Evolutionary conservation across 176 grass and related monocot species (phyloP).

Genomic region (Rhynchospora tenuis): DNA sequence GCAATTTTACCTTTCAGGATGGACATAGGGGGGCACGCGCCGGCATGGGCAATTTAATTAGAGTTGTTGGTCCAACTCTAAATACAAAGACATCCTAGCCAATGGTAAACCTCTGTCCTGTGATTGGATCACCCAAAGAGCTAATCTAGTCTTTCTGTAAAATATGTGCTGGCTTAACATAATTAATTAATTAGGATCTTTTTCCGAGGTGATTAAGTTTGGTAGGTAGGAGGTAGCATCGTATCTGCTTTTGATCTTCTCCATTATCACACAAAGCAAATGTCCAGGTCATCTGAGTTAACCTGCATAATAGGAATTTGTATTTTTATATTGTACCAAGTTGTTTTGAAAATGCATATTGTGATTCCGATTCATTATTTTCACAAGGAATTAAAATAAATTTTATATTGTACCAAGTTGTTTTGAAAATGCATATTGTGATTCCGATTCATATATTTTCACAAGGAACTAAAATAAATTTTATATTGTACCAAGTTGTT

Average conservation of each 20-base stretch:
- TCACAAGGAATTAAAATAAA: no score
- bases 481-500: neutral
- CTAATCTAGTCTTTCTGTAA: neutral
- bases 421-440: no score
- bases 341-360: no score
- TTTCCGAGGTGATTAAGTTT: conserved; percentile 5
- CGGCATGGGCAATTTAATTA: conserved; percentile 20
- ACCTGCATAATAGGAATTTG: neutral
- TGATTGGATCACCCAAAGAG: conserved; percentile 12
- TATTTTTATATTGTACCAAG: neutral
- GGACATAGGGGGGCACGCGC: neutral
- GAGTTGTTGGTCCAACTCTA: conserved; percentile 12
- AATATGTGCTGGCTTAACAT: conserved; percentile 15
- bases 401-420: no score
- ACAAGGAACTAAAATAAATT: no score
- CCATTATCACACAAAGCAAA: conserved; percentile 2
- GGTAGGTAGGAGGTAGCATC: neutral
- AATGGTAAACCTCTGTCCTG: conserved; percentile 15
- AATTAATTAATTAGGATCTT: conserved; percentile 15
- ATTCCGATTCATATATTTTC: no score
- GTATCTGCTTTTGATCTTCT: neutral
- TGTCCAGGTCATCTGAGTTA: neutral
- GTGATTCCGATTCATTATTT: no score
- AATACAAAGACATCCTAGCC: conserved; percentile 24
- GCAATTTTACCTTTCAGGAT: neutral